Percentiles rank a stretch among this genome's conserved stretches.
These are phyloP conservation scores for Alloteropsis semialata DNA, from an alignment of 176 grass and related monocot species.

Conservation along the genomic window DNA sequence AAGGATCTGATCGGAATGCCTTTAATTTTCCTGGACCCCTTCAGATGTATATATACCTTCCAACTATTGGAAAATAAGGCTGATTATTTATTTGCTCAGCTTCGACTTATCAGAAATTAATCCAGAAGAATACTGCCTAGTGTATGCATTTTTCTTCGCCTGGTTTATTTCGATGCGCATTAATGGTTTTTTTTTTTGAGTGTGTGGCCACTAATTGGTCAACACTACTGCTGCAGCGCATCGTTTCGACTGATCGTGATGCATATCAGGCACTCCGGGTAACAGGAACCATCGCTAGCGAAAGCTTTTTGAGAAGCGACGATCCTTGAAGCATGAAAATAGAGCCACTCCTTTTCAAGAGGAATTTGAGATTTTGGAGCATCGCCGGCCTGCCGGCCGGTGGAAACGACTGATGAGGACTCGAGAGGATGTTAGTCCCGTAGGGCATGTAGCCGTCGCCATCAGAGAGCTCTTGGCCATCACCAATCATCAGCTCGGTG, in stretches of 20 bases:
- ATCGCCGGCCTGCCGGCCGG: background rate
- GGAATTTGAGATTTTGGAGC: slow-evolving; percentile 16
- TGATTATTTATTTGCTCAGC: background rate
- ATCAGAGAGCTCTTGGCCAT: slow-evolving; percentile 2
- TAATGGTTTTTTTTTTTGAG: too few species aligned
- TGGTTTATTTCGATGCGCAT: background rate
- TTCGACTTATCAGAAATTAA: background rate
- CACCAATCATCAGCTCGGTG: slow-evolving; percentile 1
- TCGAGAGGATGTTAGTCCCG: slow-evolving; percentile 17
- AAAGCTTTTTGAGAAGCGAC: slow-evolving; percentile 25
- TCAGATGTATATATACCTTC: too few species aligned
- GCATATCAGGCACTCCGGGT: background rate
- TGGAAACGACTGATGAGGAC: background rate
- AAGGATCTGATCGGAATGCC: background rate
- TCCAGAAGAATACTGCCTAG: background rate
- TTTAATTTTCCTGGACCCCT: background rate
- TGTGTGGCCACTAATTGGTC: background rate
- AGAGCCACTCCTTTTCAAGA: slow-evolving; percentile 31
- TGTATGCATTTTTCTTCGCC: background rate
- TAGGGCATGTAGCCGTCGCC: slow-evolving; percentile 20
- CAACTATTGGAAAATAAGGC: too few species aligned
- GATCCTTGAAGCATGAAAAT: slow-evolving; percentile 4
- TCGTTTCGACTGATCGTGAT: background rate
- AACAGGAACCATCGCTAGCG: background rate
- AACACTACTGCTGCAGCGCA: background rate